Evolutionary conservation across 176 grass and related monocot species (phyloP).

Genomic region (Cenchrus americanus): DNA sequence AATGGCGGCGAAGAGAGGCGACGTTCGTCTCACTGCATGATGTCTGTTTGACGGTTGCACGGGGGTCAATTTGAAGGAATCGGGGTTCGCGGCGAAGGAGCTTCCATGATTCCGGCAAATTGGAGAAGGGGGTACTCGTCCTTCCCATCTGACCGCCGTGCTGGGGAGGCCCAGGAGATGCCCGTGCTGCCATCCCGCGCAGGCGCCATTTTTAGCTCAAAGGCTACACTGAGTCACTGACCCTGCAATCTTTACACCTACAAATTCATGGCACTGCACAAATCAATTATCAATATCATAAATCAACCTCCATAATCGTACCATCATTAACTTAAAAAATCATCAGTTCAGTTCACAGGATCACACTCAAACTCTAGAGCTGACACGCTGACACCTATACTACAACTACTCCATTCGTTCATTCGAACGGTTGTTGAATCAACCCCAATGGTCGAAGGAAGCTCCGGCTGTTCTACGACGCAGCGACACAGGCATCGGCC

Average conservation of each 20-base stretch:
- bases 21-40: too few species aligned
- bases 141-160: too few species aligned
- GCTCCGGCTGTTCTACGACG: neutral
- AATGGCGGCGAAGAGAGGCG: too few species aligned
- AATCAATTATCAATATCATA: neutral
- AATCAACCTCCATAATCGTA: conserved; percentile 2
- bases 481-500: conserved; percentile 37
- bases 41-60: too few species aligned
- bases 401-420: neutral
- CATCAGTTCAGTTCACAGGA: neutral
- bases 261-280: neutral
- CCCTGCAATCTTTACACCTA: neutral
- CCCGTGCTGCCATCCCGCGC: too few species aligned
- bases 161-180: too few species aligned
- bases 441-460: neutral
- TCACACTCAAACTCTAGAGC: conserved; percentile 15
- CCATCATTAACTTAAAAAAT: neutral
- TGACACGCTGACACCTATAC: neutral
- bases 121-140: too few species aligned
- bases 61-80: too few species aligned
- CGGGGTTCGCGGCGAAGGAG: too few species aligned
- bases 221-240: too few species aligned
- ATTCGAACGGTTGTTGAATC: conserved; percentile 26
- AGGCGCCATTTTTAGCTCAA: too few species aligned
- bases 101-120: too few species aligned